phyloP scores from a whole-genome alignment of 2,329 filamentous ascomycete species.

The Cyphellophora attinorum region DNA sequence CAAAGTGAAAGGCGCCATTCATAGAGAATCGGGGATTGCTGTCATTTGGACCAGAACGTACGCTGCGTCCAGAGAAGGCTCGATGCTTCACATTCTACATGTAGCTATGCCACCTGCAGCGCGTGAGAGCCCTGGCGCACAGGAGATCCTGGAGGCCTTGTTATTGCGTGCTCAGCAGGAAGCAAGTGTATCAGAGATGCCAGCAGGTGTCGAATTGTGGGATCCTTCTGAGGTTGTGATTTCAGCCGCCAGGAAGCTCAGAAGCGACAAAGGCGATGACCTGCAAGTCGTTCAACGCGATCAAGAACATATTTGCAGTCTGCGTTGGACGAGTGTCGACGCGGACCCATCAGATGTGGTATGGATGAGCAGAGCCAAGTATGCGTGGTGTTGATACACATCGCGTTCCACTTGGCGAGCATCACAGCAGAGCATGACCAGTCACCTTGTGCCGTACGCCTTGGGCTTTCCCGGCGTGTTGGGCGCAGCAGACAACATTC shows the following conservation, averaged over 20 bases:
- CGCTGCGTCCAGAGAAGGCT: constrained; percentile 25
- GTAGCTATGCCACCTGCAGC: constrained; percentile 28
- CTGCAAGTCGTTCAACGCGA: constrained; percentile 34
- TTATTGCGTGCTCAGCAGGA: constrained; percentile 58
- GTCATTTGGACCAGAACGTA: constrained; percentile 30
- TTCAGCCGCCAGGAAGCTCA: constrained; percentile 27
- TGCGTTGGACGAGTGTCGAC: constrained; percentile 36
- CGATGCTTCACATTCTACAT: constrained; percentile 33
- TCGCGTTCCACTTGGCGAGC: too few species aligned
- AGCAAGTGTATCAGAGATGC: constrained; percentile 61
- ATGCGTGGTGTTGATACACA: constrained; percentile 36
- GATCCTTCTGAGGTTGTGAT: constrained; percentile 56
- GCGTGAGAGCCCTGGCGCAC: constrained; percentile 14
- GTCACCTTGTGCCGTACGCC: too few species aligned
- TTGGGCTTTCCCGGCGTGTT: too few species aligned
- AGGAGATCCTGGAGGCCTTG: constrained; percentile 48
- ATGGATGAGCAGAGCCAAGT: constrained; percentile 41
- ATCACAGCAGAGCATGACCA: too few species aligned
- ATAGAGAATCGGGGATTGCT: constrained; percentile 19
- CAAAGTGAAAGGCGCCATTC: constrained; percentile 58
- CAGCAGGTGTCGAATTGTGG: constrained; percentile 65
- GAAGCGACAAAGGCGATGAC: constrained; percentile 16
- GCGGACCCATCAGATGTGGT: constrained; percentile 29
- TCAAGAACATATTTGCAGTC: constrained; percentile 34
- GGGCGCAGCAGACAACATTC: too few species aligned